These are phyloP conservation scores for Acrodontium crateriforme DNA, from an alignment of 2,329 filamentous ascomycete species.

Conservation along the genomic window DNA sequence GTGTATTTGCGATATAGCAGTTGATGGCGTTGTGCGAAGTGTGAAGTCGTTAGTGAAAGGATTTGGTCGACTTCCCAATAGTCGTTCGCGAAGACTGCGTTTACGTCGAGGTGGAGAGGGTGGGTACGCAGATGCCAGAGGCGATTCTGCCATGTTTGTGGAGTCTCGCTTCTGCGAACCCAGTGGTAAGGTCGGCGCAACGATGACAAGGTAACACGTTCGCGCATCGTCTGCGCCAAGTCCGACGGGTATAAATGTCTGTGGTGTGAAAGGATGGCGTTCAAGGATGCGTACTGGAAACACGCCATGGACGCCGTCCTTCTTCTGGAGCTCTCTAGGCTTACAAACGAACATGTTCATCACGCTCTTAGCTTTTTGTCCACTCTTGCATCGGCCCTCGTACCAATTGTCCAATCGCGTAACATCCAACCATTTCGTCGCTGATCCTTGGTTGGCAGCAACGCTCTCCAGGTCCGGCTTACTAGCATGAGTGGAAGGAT, in stretches of 20 bases:
- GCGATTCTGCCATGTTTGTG: no score
- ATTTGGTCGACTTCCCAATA: conserved; percentile 27
- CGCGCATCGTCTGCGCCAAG: conserved; percentile 32
- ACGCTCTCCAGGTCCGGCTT: conserved; percentile 31
- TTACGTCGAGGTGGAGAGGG: conserved; percentile 19
- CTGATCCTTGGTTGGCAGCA: conserved; percentile 72
- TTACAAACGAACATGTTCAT: conserved; percentile 87
- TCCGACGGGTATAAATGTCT: conserved; percentile 76
- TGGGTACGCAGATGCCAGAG: conserved; percentile 28
- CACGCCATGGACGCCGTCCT: conserved; percentile 15
- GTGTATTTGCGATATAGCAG: conserved; percentile 3
- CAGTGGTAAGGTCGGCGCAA: conserved; percentile 58
- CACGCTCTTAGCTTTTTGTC: conserved; percentile 42
- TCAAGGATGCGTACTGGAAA: conserved; percentile 68
- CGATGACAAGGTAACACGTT: conserved; percentile 65
- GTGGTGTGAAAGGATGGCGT: conserved; percentile 83
- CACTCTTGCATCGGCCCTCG: conserved; percentile 46
- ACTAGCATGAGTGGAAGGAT: conserved; percentile 39
- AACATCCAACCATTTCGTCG: conserved; percentile 73
- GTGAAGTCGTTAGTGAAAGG: conserved; percentile 38
- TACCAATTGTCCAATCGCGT: conserved; percentile 64
- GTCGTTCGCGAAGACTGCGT: conserved; percentile 23
- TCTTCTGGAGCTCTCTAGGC: conserved; percentile 40
- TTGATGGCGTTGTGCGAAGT: conserved; percentile 16
- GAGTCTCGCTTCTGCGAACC: conserved; percentile 1